Percentiles rank a stretch among this genome's conserved stretches.
These are phyloP conservation scores for Lizonia empirigonia DNA, from an alignment of 2,329 filamentous ascomycete genomes.

Conservation along the genomic window DNA sequence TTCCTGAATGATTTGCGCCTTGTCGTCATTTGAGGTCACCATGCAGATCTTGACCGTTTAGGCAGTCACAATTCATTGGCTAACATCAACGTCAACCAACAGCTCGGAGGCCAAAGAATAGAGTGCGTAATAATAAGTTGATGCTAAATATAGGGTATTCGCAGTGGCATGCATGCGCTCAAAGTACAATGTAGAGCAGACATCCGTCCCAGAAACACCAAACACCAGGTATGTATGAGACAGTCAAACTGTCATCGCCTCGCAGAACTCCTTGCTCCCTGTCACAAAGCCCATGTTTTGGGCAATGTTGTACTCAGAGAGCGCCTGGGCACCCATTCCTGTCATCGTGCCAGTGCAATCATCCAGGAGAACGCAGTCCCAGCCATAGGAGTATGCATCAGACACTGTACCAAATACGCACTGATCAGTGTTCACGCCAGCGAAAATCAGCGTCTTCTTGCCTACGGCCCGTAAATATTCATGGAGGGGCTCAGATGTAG, in stretches of 20 bases:
- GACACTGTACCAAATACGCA: constrained; percentile 51
- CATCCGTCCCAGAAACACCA: constrained; percentile 8
- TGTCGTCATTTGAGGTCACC: constrained; percentile 39
- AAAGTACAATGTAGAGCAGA: constrained; percentile 2
- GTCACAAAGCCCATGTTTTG: constrained; percentile 53
- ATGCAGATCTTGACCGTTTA: constrained; percentile 28
- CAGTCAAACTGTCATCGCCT: constrained; percentile 17
- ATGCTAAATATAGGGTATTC: constrained; percentile 21
- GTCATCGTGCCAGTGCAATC: constrained; percentile 53
- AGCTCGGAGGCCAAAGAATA: not conserved
- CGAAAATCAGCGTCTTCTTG: constrained; percentile 51
- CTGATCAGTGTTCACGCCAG: constrained; percentile 53
- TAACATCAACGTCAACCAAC: constrained; percentile 3
- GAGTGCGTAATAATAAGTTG: not conserved
- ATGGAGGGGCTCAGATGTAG: constrained; percentile 49
- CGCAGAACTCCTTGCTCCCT: constrained; percentile 42
- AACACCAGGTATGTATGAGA: not conserved
- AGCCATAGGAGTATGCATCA: constrained; percentile 51
- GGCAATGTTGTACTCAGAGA: constrained; percentile 50
- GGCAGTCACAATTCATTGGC: constrained; percentile 20
- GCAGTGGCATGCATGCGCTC: constrained; percentile 8
- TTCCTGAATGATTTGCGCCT: constrained; percentile 20
- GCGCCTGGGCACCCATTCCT: constrained; percentile 45
- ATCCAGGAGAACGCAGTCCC: constrained; percentile 50
- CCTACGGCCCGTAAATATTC: constrained; percentile 48